Evolutionary conservation across 2,329 filamentous ascomycete genomes (phyloP).

Genomic region (Fonsecaea erecta): DNA sequence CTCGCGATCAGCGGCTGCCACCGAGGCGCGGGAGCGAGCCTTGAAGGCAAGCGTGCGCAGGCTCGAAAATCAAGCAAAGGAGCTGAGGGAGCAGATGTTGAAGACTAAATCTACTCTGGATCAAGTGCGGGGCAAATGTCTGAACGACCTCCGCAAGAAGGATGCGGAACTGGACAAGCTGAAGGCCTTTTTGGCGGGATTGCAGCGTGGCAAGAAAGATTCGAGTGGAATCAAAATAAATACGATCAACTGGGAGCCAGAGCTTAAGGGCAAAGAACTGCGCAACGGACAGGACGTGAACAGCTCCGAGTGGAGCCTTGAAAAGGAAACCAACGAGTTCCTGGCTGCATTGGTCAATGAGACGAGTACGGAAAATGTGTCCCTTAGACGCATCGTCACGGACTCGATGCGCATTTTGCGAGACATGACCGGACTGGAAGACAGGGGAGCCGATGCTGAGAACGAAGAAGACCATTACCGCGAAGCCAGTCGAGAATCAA

Average conservation of each 20-base stretch:
- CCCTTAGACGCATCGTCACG: conserved; percentile 71
- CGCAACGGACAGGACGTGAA: conserved; percentile 51
- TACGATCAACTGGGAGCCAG: conserved; percentile 49
- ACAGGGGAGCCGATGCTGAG: conserved; percentile 35
- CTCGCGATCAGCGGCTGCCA: conserved; percentile 59
- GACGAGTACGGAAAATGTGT: conserved; percentile 90
- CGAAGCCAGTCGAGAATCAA: conserved; percentile 20
- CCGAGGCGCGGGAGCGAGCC: conserved; percentile 72
- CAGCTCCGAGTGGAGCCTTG: conserved; percentile 69
- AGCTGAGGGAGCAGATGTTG: conserved; percentile 81
- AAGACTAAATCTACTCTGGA: conserved; percentile 78
- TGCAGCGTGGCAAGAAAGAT: conserved; percentile 63
- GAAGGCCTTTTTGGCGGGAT: conserved; percentile 81
- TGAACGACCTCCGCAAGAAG: conserved; percentile 86
- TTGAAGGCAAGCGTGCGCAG: conserved; percentile 71
- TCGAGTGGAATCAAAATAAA: conserved; percentile 52
- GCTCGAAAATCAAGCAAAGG: conserved; percentile 73
- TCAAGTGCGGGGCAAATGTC: conserved; percentile 83
- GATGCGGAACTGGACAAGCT: conserved; percentile 87
- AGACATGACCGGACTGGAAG: conserved; percentile 59
- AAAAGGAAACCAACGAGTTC: conserved; percentile 88
- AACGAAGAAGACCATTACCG: conserved; percentile 37
- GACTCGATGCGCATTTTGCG: conserved; percentile 73
- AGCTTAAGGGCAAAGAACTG: conserved; percentile 38
- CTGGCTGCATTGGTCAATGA: conserved; percentile 68